phyloP scores from a whole-genome alignment of 2,329 filamentous ascomycete species.

The Pseudocercospora ulei region DNA sequence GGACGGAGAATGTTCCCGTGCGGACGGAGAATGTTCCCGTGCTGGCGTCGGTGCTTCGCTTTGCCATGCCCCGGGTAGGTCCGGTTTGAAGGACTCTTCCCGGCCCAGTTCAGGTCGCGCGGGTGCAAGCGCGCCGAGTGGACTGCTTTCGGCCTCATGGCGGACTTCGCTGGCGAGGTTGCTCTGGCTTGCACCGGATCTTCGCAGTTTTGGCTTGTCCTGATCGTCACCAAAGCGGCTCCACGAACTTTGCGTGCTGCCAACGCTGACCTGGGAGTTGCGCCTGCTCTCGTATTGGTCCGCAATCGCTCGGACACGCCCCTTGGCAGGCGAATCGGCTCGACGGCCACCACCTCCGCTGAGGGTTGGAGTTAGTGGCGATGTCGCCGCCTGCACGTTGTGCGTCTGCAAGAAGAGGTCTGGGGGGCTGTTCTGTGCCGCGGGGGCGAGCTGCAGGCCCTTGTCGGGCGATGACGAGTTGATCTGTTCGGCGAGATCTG shows the following conservation, averaged over 20 bases:
- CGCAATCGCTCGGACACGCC: slow-evolving; percentile 45
- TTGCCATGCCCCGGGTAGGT: slow-evolving; percentile 45
- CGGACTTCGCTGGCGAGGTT: slow-evolving; percentile 11
- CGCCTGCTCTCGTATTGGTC: slow-evolving; percentile 42
- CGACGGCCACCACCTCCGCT: slow-evolving; percentile 12
- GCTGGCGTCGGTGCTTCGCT: slow-evolving; percentile 41
- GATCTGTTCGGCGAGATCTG: slow-evolving; percentile 28
- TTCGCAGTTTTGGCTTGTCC: slow-evolving; percentile 13
- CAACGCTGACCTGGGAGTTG: slow-evolving; percentile 36
- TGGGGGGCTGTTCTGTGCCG: slow-evolving; percentile 20
- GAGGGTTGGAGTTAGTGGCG: slow-evolving; percentile 7
- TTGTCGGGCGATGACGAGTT: slow-evolving; percentile 24
- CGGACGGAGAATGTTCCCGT: slow-evolving; percentile 28
- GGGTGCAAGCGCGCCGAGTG: slow-evolving; percentile 3
- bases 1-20: too few species aligned
- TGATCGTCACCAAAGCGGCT: slow-evolving; percentile 24
- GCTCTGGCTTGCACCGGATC: slow-evolving; percentile 18
- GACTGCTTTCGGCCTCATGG: slow-evolving; percentile 6
- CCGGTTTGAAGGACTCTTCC: slow-evolving; percentile 39
- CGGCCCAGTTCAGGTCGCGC: slow-evolving; percentile 17
- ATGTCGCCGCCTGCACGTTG: slow-evolving; percentile 12
- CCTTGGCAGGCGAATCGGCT: slow-evolving; percentile 36
- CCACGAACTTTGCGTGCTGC: slow-evolving; percentile 38
- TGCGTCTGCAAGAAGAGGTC: slow-evolving; percentile 28
- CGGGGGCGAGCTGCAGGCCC: slow-evolving; percentile 21